These are phyloP conservation scores for Cyclotella kingstonii DNA, from an alignment of 108 stramenopile genomes.

Conservation along the genomic window DNA sequence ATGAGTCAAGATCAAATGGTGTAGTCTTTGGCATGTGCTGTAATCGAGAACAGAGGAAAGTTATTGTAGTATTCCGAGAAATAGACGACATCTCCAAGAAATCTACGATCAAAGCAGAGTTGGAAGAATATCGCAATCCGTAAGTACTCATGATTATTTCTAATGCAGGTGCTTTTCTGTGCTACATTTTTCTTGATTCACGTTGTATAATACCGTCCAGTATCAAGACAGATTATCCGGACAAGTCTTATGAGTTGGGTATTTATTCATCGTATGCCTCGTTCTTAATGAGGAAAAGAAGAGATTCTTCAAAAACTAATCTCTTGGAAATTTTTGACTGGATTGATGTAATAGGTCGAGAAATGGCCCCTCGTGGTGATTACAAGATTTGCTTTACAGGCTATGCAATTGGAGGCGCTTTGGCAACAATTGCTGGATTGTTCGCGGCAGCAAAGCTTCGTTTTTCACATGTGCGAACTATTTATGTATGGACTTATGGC, in stretches of 20 bases:
- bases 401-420: slow-evolving; percentile 43
- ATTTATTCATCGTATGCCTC: slow-evolving; percentile 23
- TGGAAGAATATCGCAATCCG: slow-evolving; percentile 23
- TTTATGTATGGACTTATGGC: slow-evolving; percentile 24
- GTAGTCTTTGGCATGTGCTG: slow-evolving; percentile 32
- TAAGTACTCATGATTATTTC: background rate
- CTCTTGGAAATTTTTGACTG: slow-evolving; percentile 24
- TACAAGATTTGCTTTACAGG: slow-evolving; percentile 36
- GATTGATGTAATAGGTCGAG: slow-evolving; percentile 19
- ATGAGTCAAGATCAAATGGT: slow-evolving; percentile 13
- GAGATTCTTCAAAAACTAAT: slow-evolving; percentile 16
- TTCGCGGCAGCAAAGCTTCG: slow-evolving; percentile 19
- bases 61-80: slow-evolving; percentile 20
- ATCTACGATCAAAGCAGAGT: background rate
- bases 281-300: slow-evolving; percentile 22
- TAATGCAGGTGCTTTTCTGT: no score
- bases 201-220: background rate
- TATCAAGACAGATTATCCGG: slow-evolving; percentile 16
- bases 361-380: slow-evolving; percentile 15
- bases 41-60: slow-evolving; percentile 15
- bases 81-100: slow-evolving; percentile 11
- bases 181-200: background rate
- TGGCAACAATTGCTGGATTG: slow-evolving; percentile 40
- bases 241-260: slow-evolving; percentile 3
- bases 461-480: slow-evolving; percentile 15